phyloP scores from a whole-genome alignment of 1,139 yeast species.

The Nakaseomyces kungkrabaensis region DNA sequence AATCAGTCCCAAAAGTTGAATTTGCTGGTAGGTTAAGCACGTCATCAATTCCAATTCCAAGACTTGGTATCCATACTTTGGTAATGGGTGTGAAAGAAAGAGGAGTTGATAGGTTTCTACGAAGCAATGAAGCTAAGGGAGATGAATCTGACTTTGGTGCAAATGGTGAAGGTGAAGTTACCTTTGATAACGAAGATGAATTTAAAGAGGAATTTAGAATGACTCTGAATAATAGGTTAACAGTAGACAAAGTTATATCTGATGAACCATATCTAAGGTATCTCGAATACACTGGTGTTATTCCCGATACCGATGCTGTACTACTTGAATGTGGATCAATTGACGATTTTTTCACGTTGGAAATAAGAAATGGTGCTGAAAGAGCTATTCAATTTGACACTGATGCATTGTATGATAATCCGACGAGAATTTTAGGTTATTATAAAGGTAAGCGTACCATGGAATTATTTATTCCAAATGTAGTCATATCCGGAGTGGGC shows the following conservation, averaged over 20 bases:
- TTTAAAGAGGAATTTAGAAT: slow-evolving; percentile 22
- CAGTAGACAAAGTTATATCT: slow-evolving; percentile 23
- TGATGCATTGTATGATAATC: slow-evolving; percentile 34
- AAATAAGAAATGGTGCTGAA: slow-evolving; percentile 38
- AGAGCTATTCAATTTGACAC: slow-evolving; percentile 27
- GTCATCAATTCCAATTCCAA: slow-evolving; percentile 29
- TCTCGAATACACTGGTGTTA: slow-evolving; percentile 18
- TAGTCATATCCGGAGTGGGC: slow-evolving; percentile 34
- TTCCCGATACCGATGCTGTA: slow-evolving; percentile 29
- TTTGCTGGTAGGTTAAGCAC: slow-evolving; percentile 23
- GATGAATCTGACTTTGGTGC: slow-evolving; percentile 33
- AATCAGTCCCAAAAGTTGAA: not conserved
- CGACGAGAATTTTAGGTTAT: slow-evolving; percentile 39
- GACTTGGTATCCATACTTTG: slow-evolving; percentile 32
- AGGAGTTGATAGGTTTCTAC: slow-evolving; percentile 20
- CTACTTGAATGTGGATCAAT: slow-evolving; percentile 22
- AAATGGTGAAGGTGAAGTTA: slow-evolving; percentile 24
- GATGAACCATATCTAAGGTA: slow-evolving; percentile 25
- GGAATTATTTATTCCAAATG: slow-evolving; percentile 42
- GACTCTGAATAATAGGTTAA: slow-evolving; percentile 22
- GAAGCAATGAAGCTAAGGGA: slow-evolving; percentile 19
- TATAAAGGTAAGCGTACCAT: slow-evolving; percentile 36
- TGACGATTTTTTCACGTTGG: slow-evolving; percentile 30
- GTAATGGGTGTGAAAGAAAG: slow-evolving; percentile 30
- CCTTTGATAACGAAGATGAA: slow-evolving; percentile 30